phyloP scores from a whole-genome alignment of 1,284 basidiomycete species.

The Apiotrichum sp. region DNA sequence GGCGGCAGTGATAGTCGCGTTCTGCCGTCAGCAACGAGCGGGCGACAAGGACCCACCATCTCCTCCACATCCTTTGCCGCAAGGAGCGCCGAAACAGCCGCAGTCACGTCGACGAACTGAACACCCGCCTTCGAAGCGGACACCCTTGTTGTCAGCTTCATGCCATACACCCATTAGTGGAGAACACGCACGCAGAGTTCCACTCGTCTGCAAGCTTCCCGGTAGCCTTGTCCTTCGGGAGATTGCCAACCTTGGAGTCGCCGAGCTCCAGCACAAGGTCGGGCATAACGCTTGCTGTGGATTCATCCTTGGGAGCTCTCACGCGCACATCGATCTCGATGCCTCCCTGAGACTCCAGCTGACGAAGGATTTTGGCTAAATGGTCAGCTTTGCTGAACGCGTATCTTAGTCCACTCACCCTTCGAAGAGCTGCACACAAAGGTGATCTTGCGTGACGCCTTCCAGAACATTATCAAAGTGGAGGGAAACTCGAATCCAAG shows the following conservation, averaged over 20 bases:
- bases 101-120: slow-evolving; percentile 70
- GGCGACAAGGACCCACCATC: slow-evolving; percentile 55
- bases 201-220: slow-evolving; percentile 47
- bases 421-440: slow-evolving; percentile 86
- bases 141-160: slow-evolving; percentile 14
- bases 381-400: background rate
- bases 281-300: slow-evolving; percentile 29
- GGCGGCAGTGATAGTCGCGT: slow-evolving; percentile 67
- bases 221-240: slow-evolving; percentile 44
- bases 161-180: too few relatives aligned
- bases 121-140: slow-evolving; percentile 45
- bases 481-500: slow-evolving; percentile 96
- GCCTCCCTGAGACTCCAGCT: slow-evolving; percentile 26
- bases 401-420: slow-evolving; percentile 52
- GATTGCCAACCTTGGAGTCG: slow-evolving; percentile 38
- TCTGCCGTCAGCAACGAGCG: slow-evolving; percentile 51
- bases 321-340: slow-evolving; percentile 40
- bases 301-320: slow-evolving; percentile 39
- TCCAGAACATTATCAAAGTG: slow-evolving; percentile 74
- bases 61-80: slow-evolving; percentile 88
- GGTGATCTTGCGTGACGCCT: slow-evolving; percentile 54
- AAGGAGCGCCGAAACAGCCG: slow-evolving; percentile 70
- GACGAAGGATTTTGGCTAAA: slow-evolving; percentile 43
- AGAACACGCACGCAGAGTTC: slow-evolving; percentile 49
- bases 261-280: slow-evolving; percentile 31